Conservation (phyloP, 805 yeast species). For the Yarrowia yakushimensis region DNA sequence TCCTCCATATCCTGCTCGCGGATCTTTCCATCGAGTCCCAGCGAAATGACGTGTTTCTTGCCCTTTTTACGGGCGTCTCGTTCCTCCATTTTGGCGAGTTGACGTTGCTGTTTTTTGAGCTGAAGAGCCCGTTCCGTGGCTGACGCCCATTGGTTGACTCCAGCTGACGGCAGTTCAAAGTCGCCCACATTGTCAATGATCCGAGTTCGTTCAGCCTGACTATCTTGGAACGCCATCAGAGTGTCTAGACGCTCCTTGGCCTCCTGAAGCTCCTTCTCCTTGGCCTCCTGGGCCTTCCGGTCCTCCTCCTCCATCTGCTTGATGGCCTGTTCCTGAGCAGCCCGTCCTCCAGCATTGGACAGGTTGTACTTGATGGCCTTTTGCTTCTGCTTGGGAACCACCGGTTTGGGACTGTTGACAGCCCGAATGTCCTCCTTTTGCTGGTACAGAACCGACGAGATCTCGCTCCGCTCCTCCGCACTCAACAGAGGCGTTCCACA, state of each 20-base stretch:
- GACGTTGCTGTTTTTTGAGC: slow-evolving; percentile 79
- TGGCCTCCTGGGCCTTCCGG: not conserved
- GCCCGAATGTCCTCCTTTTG: slow-evolving; percentile 47
- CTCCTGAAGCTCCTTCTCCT: slow-evolving; percentile 28
- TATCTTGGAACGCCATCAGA: slow-evolving; percentile 73
- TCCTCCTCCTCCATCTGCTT: slow-evolving; percentile 30
- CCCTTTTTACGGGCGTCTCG: slow-evolving; percentile 60
- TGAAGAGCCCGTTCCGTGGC: slow-evolving; percentile 84
- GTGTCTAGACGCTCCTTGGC: slow-evolving; percentile 62
- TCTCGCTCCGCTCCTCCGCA: slow-evolving; percentile 56
- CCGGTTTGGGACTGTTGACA: slow-evolving; percentile 12
- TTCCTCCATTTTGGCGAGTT: slow-evolving; percentile 59
- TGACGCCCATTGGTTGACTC: slow-evolving; percentile 69
- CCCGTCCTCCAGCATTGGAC: slow-evolving; percentile 11
- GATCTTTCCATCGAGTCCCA: slow-evolving; percentile 77
- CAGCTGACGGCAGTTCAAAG: slow-evolving; percentile 59
- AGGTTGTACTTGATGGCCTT: slow-evolving; percentile 21
- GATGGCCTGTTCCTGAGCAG: slow-evolving; percentile 13
- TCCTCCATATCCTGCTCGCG: slow-evolving; percentile 41
- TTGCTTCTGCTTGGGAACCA: slow-evolving; percentile 32
- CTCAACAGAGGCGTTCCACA: slow-evolving; percentile 71
- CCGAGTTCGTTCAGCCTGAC: slow-evolving; percentile 84
- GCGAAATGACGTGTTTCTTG: slow-evolving; percentile 69
- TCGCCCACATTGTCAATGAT: slow-evolving; percentile 94
- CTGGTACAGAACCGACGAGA: slow-evolving; percentile 51